Evolutionary conservation across 1,284 basidiomycete species (phyloP).

Genomic region (Sporisorium graminicola): DNA sequence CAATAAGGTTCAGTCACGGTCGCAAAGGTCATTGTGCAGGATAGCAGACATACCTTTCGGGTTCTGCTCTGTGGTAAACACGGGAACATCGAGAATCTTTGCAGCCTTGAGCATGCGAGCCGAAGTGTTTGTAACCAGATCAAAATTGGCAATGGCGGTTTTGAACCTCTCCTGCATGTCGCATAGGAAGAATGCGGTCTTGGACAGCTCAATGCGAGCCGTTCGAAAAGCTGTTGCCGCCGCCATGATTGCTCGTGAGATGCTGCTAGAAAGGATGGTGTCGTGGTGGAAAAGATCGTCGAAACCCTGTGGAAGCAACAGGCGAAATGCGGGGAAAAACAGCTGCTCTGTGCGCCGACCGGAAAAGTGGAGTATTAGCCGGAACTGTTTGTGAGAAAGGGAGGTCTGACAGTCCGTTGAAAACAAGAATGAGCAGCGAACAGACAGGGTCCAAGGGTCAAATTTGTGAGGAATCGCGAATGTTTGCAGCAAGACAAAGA

Average conservation of each 20-base stretch:
- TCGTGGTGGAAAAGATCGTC: background rate
- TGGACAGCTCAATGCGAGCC: slow-evolving; percentile 51
- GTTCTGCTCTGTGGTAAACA: slow-evolving; percentile 86
- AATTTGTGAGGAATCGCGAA: background rate
- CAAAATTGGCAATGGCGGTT: slow-evolving; percentile 59
- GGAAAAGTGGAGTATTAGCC: background rate
- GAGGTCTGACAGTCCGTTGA: background rate
- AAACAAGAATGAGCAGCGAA: background rate
- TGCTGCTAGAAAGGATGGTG: background rate
- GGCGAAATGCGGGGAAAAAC: slow-evolving; percentile 11
- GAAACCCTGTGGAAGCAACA: no score
- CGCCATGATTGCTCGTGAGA: slow-evolving; percentile 6
- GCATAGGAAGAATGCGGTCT: slow-evolving; percentile 63
- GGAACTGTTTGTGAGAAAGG: background rate
- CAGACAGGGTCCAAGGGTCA: slow-evolving; percentile 4
- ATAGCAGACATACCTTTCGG: slow-evolving; percentile 75
- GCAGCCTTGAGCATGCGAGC: slow-evolving; percentile 61
- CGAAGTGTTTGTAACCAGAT: slow-evolving; percentile 51
- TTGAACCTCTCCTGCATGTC: slow-evolving; percentile 64
- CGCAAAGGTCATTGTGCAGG: background rate
- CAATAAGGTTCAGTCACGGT: background rate
- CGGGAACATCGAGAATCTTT: slow-evolving; percentile 78
- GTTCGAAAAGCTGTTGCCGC: slow-evolving; percentile 27
- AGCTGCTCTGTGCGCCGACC: slow-evolving; percentile 8
- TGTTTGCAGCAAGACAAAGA: background rate